Conservation (phyloP, 345 rosid genomes). For the Dipteronia sinensis region DNA sequence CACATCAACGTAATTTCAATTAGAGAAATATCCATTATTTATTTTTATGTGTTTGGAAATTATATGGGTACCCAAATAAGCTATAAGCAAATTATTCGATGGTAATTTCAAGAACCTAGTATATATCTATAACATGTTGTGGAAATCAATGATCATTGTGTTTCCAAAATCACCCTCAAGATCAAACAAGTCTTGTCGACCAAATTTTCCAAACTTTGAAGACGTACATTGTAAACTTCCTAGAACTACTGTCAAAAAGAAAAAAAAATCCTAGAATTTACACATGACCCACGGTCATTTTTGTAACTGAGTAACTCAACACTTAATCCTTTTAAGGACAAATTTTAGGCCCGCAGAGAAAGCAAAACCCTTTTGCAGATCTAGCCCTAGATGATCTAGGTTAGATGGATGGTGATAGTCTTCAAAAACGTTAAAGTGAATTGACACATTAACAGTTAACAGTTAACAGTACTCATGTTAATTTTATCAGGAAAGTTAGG, state of each 20-base stretch:
- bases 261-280: slow-evolving; percentile 11
- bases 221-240: slow-evolving; percentile 14
- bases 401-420: slow-evolving; percentile 35
- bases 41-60: not conserved
- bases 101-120: too few species aligned
- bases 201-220: not conserved
- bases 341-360: slow-evolving; percentile 14
- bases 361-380: slow-evolving; percentile 14
- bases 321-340: slow-evolving; percentile 28
- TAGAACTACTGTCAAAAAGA: not conserved
- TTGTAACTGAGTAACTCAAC: slow-evolving; percentile 21
- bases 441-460: slow-evolving; percentile 12
- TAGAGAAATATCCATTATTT: too few species aligned
- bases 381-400: too few species aligned
- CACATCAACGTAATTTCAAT: too few species aligned
- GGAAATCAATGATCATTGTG: not conserved
- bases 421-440: slow-evolving; percentile 23
- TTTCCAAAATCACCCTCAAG: not conserved
- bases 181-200: not conserved
- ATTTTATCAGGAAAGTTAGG: slow-evolving; percentile 33
- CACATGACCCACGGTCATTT: slow-evolving; percentile 22
- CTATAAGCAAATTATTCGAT: not conserved
- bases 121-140: not conserved
- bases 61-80: not conserved
- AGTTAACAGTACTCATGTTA: slow-evolving; percentile 26